Base-by-base conservation (phyloP, 805 yeast genomes). In the Barnettozyma vustinii region DNA sequence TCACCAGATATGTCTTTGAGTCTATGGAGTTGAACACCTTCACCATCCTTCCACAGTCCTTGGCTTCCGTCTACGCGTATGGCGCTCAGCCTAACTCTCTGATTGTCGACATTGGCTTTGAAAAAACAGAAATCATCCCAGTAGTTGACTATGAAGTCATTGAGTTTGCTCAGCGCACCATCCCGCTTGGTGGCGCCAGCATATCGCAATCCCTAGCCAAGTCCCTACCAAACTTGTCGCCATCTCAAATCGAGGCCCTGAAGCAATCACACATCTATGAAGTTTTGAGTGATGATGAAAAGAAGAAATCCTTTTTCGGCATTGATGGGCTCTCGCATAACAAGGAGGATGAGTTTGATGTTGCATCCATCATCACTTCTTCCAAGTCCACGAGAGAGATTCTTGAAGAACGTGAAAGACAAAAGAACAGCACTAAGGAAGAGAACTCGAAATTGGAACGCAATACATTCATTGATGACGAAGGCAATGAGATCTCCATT, bases 351-450 rank as follows among this genome's bases (percentile, higher is more conserved):
- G 80, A 82, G 4, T 74, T 89, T 36, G 96, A 92, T 64, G 90
- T 92, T 44, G 96, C 97, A 2, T 88, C 90, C 37, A 81, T 91
- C 56, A 94, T 91, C 12, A 79, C 94, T 1, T 83, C 87, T 52
- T 89, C 83, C 13, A 79, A 83, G 53, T 44, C 49, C 7, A 80
- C 90, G 2, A 73, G 86, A 45, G 90, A 86, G 64, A 74, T 84
- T 37, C 63, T 87, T 47, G 87, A 80, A 55, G 81, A 79, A 61
- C 73, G 87, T 52, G 85, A 82, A 58, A 72, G 69, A 56, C 70
- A 72, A 48, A 64, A 67, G 54, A 26, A 40, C 13, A 71, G 74
- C 59, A 54, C 63, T 50, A 27, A 55, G 53, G 54, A 59, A 1
- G 72, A 77, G 32, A 91, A 92, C 67, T 72, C 77, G 36, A 92